Base-by-base conservation (phyloP, 768 basidiomycete genomes). In the Xanthoconium stramineum region DNA sequence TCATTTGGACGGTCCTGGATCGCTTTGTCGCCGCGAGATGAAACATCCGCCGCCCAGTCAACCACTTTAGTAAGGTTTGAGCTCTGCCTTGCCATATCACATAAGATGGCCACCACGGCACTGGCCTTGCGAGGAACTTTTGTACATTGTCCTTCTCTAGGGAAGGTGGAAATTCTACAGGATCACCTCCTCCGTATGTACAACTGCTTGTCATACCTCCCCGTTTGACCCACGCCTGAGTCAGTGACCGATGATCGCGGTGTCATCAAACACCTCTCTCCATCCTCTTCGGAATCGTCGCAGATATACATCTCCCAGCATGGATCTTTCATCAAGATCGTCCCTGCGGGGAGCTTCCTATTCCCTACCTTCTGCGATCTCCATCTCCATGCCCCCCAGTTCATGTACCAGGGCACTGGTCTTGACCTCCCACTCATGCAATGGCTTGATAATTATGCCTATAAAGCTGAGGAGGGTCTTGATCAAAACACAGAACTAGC, bases 311-410 rank as follows among this genome's bases (percentile, higher is more conserved):
- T 80, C 24, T 45, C 63, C 33, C 56, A 61, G 10, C 45, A 62
- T 17, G 52, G 6, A 8, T 53, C 60, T 19, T 58, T 57, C 14
- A 47, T 57, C 24, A 65, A 74, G 38, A 65, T 59, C 6, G 65
- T 88, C 13, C 80, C 81, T 3, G 32, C 52, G 10, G 84, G 84
- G n/a, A 78, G 74, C 50, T 91, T 94, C 65, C 55, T 94, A 40
- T 59, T 89, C n/a, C 90, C 92, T 2, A 82, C 85, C 0, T 94
- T 93, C 69, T 84, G 81, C 54, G 92, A 94, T 69, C 76, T 91
- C 6, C 92, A 94, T 65, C 78, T 94, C 0, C 93, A 95, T 67
- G 91, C 92, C 0, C 90, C 93, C 1, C 94, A 95, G 66, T 94
- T 89, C 67, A 76, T 94, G 35, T 94, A 93, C 57, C 87, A 91